Evolutionary conservation across 2,329 filamentous ascomycete genomes (phyloP), one percentile per base, ranked within the genome.

Genomic region (Penicillium sp.): DNA sequence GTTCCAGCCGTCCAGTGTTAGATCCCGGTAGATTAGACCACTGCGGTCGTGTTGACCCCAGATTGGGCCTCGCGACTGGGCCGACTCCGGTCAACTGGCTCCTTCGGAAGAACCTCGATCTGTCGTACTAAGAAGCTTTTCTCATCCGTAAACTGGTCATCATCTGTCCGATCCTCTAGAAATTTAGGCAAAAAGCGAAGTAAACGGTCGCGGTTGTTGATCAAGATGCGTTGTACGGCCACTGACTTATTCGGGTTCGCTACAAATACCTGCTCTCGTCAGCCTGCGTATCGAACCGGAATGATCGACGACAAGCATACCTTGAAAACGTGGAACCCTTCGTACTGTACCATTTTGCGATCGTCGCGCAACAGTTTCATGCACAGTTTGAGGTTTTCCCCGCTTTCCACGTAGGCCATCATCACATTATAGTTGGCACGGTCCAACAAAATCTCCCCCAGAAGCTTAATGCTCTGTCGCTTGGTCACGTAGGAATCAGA

Each of bases 251-350:
- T 92, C 7, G 94, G 94, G 72, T 99, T 99, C 56, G 94, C 94
- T 50, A 97, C 94, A 75, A 99, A 99, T 59, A 99, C 93, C 84
- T 86, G 62, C 26, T 21, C 24, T 48, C 19, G 61, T 72, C 49
- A 71, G 59, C 54, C 48, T 29, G 40, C 48, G 34, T 44, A 21
- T n/a, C 36, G 42, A 14, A 14, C 8, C 8, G 16, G 10, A 16
- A 43, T 50, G 29, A 44, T 36, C 39, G 11, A 13, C 48, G 34
- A 21, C 26, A 23, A 24, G 55, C 65, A 57, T 68, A 86, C 84
- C 81, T 99, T 99, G 83, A 99, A 99, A 37, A 99, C 93, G 72
- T 99, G 94, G 73, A 99, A 99, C 7, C 92, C 94, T 74, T 99
- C 94, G 72, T 99, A 99, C 75, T 97, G 94, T 58, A 99, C 94